Percentiles rank a stretch among this genome's conserved stretches.
Conservation (phyloP, 371 early-diverging fungal species). For the Rhizopus arrhizus region DNA sequence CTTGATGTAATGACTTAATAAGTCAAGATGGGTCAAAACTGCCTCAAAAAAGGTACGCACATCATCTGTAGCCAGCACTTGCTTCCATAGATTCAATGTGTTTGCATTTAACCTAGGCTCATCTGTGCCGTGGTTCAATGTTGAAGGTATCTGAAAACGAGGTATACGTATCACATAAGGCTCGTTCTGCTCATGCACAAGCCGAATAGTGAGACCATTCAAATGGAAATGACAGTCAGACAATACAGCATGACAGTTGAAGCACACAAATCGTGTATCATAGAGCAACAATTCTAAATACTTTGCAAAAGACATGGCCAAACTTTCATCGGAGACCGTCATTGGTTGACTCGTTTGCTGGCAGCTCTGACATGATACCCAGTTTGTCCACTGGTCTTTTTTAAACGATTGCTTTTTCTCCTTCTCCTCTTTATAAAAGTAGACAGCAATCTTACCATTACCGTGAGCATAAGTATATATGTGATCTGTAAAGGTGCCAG, state of each 20-base stretch:
- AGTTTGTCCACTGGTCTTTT: constrained; percentile 32
- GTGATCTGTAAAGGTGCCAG: constrained; percentile 45
- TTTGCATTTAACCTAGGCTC: constrained; percentile 17
- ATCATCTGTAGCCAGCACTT: constrained; percentile 20
- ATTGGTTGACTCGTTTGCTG: constrained; percentile 37
- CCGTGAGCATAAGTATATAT: constrained; percentile 61
- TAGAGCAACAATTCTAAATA: constrained; percentile 67
- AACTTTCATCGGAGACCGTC: constrained; percentile 42
- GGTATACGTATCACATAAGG: constrained; percentile 67
- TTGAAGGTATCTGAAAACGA: constrained; percentile 49
- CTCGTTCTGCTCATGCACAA: constrained; percentile 53
- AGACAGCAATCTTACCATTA: constrained; percentile 51
- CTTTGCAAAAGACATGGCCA: constrained; percentile 63
- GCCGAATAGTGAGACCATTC: constrained; percentile 43
- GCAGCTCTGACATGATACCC: constrained; percentile 56
- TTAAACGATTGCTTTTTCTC: constrained; percentile 7
- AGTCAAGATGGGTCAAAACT: constrained; percentile 24
- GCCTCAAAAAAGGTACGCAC: constrained; percentile 36
- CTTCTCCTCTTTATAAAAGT: constrained; percentile 11
- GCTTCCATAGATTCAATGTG: constrained; percentile 15
- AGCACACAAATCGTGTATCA: constrained; percentile 41
- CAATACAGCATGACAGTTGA: constrained; percentile 13
- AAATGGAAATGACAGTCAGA: constrained; percentile 46
- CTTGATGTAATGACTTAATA: constrained; percentile 19
- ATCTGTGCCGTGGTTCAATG: neutral